Base-by-base conservation (phyloP, 1,284 basidiomycete genomes). In the Ustilago nuda region DNA sequence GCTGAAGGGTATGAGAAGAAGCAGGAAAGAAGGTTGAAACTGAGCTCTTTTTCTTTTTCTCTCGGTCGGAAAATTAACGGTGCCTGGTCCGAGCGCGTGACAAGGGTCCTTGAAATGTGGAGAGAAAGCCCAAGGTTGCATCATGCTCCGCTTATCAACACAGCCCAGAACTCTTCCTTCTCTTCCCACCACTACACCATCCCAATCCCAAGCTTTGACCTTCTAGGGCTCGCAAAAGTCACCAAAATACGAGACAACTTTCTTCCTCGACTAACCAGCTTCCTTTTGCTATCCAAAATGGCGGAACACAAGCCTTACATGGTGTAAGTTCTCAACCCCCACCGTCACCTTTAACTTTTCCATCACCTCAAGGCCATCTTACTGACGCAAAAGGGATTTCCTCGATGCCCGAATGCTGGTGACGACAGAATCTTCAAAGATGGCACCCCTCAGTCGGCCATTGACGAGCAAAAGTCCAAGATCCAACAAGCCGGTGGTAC, bases 401-500 rank as follows among this genome's bases (percentile, higher is more conserved):
- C 23, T 9, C 45, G 39, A 19, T 30, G 0, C 8, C 4, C 9
- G 6, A 43, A 32, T 33, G 12, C 27, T 41, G 35, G 19, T 5
- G 5, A 5, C 15, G n/a, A 12, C 43, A 82, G 82, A 43, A 81
- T 83, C 76, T 82, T 79, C 73, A 81, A 79, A 55, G 61, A 79
- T 30, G 75, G 70, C 43, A 54, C 66, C 5, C 76, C 80, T 1
- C 59, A 64, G 33, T 56, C 61, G 3, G 72, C 58, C 11, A 83
- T 83, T 54, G 79, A 82, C 39, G 71, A 72, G 46, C 73, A 80
- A 15, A 73, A 76, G 63, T 7, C 57, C 58, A 60, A 76, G n/a
- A 76, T 81, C 39, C 61, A 71, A 36, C 61, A 72, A 19, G 59
- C 72, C 11, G 82, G 82, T 17, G 82, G 82, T 36, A 80, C 66